Conservation (phyloP, 352 stramenopile species). For the Pythium grandisporangium region DNA sequence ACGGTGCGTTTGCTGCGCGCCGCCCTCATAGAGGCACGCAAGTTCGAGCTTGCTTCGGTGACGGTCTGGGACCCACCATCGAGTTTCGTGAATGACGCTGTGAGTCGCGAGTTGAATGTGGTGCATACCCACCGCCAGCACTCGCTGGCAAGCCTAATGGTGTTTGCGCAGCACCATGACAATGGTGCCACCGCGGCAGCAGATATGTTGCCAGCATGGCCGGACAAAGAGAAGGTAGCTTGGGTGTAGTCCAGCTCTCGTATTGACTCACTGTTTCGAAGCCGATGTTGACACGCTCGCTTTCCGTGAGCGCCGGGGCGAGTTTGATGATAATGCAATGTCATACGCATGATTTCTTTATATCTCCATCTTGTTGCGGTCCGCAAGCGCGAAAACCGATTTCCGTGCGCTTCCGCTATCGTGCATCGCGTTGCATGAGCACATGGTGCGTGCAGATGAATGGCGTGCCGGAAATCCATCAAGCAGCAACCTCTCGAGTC, state of each 20-base stretch:
- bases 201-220: slow-evolving; percentile 24
- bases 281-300: neutral
- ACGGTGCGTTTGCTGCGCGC: slow-evolving; percentile 14
- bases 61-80: slow-evolving; percentile 48
- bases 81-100: slow-evolving; percentile 9
- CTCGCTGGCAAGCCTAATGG: slow-evolving; percentile 45
- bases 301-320: too few species aligned
- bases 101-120: slow-evolving; percentile 23
- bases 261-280: neutral
- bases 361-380: too few species aligned
- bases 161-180: slow-evolving; percentile 18
- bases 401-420: too few species aligned
- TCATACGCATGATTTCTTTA: too few species aligned
- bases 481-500: too few species aligned
- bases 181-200: neutral
- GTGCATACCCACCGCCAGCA: slow-evolving; percentile 22
- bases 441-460: too few species aligned
- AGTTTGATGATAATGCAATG: too few species aligned
- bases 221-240: slow-evolving; percentile 42
- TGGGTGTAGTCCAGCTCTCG: slow-evolving; percentile 26
- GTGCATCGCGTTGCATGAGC: too few species aligned
- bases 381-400: too few species aligned
- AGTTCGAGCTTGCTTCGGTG: slow-evolving; percentile 3
- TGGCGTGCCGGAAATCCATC: too few species aligned
- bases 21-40: slow-evolving; percentile 1